Base-by-base conservation (phyloP, 2,329 filamentous ascomycete genomes). In the Mycosphaerella sp. region DNA sequence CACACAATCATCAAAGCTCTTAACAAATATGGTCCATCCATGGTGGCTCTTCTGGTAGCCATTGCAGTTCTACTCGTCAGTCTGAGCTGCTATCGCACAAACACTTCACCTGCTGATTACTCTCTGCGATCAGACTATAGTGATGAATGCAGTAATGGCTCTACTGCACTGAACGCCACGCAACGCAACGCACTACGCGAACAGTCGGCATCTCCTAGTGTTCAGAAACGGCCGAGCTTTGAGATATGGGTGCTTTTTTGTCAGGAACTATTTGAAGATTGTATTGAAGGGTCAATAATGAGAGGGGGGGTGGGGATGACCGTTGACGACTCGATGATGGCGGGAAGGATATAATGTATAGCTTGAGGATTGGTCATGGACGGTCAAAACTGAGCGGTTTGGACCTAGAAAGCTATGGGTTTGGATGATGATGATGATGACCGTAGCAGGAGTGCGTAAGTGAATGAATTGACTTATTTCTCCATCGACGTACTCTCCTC, bases 11-110 rank as follows among this genome's bases (percentile, higher is more conserved):
- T 21, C 21, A 21, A 21, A 21, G 6, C 21, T 6, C 21, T 21
- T 21, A 4, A 27, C 14, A 25, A 49, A 49, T 9, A 49, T 49
- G 45, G 25, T 49, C n/a, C 27, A 27, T 27, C 45, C 45, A 49
- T 49, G 45, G 45, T 49, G 45, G 45, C 45, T 49, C 41, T 41
- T 49, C 45, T 49, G 21, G 28, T 49, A 49, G 45, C 36, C 30
- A 27, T 49, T 16, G 39, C 27, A 17, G 45, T 39, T n/a, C 28
- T 49, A 12, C 41, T 49, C n/a, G 45, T 49, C 5, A 41, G 45
- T 42, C n/a, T n/a, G n/a, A n/a, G n/a, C n/a, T n/a, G n/a, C n/a
- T n/a, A n/a, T n/a, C n/a, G n/a, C n/a, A 18, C 34, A n/a, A 32
- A 35, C 17, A 13, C 27, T 18, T 44, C 21, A 18, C 25, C 13